phyloP scores from a whole-genome alignment of 2,329 filamentous ascomycete species.

The Aspergillus pseudotamarii region DNA sequence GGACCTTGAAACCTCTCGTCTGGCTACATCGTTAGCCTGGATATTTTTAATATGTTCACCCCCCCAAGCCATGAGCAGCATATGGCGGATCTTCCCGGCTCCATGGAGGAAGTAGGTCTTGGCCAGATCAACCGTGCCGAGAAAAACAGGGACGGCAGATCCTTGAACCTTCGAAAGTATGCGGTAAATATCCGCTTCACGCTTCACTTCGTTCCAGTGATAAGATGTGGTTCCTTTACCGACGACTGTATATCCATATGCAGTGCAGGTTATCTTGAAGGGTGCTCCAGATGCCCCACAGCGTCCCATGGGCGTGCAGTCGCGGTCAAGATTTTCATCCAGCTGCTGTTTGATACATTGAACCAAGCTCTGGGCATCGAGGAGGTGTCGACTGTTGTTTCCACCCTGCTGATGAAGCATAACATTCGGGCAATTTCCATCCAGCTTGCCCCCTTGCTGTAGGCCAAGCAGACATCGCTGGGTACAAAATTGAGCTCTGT shows the following conservation, averaged over 20 bases:
- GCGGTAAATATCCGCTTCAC: constrained; percentile 28
- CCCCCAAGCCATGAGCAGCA: constrained; percentile 33
- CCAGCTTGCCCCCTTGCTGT: constrained; percentile 20
- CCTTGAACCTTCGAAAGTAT: constrained; percentile 27
- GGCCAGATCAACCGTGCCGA: constrained; percentile 27
- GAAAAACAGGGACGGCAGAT: constrained; percentile 32
- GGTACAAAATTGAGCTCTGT: constrained; percentile 26
- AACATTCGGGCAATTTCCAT: constrained; percentile 28
- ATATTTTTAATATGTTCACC: constrained; percentile 15
- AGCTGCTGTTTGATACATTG: constrained; percentile 30
- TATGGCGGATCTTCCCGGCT: constrained; percentile 27
- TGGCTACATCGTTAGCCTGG: too few species aligned
- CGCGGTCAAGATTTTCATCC: constrained; percentile 28
- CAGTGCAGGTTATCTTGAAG: constrained; percentile 33
- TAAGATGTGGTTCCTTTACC: constrained; percentile 30
- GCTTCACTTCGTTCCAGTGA: constrained; percentile 26
- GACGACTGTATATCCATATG: constrained; percentile 27
- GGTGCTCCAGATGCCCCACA: constrained; percentile 28
- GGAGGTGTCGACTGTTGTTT: constrained; percentile 19
- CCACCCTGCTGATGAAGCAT: constrained; percentile 20
- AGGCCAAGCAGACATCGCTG: constrained; percentile 28
- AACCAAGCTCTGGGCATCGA: constrained; percentile 21
- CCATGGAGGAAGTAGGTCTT: constrained; percentile 27
- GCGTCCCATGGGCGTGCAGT: constrained; percentile 30
- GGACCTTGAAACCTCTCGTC: too few species aligned